Evolutionary conservation across 2,329 filamentous ascomycete genomes (phyloP), one percentile per base, ranked within the genome.

Genomic region (Stagonosporopsis rhizophila): DNA sequence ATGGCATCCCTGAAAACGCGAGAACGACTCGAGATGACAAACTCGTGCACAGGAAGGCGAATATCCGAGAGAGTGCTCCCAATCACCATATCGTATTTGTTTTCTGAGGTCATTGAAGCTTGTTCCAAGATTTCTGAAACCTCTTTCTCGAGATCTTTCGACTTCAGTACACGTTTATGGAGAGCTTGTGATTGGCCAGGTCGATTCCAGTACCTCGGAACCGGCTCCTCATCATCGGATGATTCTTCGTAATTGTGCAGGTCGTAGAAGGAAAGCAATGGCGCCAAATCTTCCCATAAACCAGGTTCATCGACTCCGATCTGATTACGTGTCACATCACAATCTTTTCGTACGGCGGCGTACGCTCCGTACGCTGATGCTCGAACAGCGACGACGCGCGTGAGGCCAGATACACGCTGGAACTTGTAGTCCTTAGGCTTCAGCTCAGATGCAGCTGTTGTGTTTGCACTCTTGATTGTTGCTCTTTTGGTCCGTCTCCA

Each of bases 391-490:
- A 89, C 84, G 14, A 96, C 91, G 32, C 92, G 88, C 1, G 92
- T 96, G 52, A 99, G 85, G 38, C 90, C 92, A 1, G 95, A 89
- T 8, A 99, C 87, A 54, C 95, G 88, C 67, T 94, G 88, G 65
- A 98, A 99, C 73, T 99, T 99, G 80, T 96, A 96, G 70, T 96
- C 92, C 65, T 96, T 96, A 12, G 86, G 84, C 66, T 87, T 90
- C 30, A 83, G 81, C 20, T 87, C 86, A 1, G 78, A 75, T 1
- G 75, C 75, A 3, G 78, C 79, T 12, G 78, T 75, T 1, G 80
- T 79, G 28, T 69, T 80, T 0, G 85, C 81, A 62, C 89, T 87
- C 68, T 96, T 96, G 45, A 89, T 87, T 62, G 94, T 96, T 23
- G 85, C 83, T 58, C 95, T 86, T 69, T 91, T 92, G 47, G 95